Evolutionary conservation across 805 yeast genomes (phyloP), one percentile per base, ranked within the genome.

Genomic region (Zygosaccharomyces rouxii): DNA sequence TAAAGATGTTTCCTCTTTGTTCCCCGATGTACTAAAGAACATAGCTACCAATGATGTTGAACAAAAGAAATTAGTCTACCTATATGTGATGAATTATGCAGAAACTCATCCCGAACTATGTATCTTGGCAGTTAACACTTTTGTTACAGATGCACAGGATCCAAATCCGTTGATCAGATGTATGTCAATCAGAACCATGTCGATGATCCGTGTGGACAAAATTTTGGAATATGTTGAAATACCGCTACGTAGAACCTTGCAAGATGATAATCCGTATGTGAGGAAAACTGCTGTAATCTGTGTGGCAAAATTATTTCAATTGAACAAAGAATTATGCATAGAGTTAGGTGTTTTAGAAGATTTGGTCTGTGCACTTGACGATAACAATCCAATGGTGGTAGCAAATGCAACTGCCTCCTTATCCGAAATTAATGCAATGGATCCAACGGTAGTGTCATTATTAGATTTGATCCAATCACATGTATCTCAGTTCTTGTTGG

Each of bases 181-280:
- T 1, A 78, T 94, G 70, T 98, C 99, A 0, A 90, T 94, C 51
- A 80, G 99, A 62, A 94, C 99, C 10, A 94, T 94, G 99, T 98
- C 99, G 0, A 92, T 97, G 71, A 89, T 94, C 44, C 75, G 98
- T 39, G 98, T 94, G 16, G 95, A 87, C 62, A 90, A 86, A 67
- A 90, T 94, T 82, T 87, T 89, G 38, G 98, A 92, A 64, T 94
- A 94, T 65, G 80, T 94, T 82, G 94, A 89, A 54, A 83, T 84
- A 18, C 99, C 99, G 0, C 73, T 94, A 55, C 82, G 83, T 54
- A 78, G 86, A 58, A 90, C 98, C 1, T 72, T 94, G 57, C 76
- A 74, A 50, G 99, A 94, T 70, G 97, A 90, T 62, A 90, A 90
- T 64, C 98, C 99, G 1, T 94, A 94, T 64, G 99, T 94, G 43